A percentile compares a stretch with the other conserved stretches of the same genome.
phyloP scores from a whole-genome alignment of 2,329 filamentous ascomycete species.

The Coniochaeta prunicola region DNA sequence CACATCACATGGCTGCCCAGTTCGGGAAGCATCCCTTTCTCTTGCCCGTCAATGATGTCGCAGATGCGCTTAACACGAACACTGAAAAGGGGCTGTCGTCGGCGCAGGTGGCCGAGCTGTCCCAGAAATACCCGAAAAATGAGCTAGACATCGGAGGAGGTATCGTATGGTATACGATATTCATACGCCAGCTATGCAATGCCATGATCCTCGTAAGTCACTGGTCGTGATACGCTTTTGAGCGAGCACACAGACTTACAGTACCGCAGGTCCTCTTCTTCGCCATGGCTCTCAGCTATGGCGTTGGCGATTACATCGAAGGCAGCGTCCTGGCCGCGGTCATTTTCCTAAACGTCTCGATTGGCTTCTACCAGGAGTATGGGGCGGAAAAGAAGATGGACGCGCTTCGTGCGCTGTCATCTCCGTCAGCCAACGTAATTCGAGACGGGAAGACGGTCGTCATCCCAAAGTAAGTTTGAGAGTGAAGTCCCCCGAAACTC shows the following conservation, averaged over 20 bases:
- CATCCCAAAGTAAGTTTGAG: slow-evolving; percentile 44
- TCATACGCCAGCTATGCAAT: slow-evolving; percentile 67
- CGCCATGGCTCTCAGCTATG: slow-evolving; percentile 66
- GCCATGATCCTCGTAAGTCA: slow-evolving; percentile 64
- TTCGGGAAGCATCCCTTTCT: slow-evolving; percentile 53
- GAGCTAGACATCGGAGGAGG: slow-evolving; percentile 62
- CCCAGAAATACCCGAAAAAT: slow-evolving; percentile 57
- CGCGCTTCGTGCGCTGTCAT: slow-evolving; percentile 51
- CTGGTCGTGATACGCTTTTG: slow-evolving; percentile 9
- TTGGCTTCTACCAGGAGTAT: slow-evolving; percentile 60
- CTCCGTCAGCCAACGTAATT: slow-evolving; percentile 55
- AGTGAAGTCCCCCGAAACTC: background rate
- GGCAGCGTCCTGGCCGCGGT: slow-evolving; percentile 25
- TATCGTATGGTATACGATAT: slow-evolving; percentile 64
- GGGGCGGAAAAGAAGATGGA: slow-evolving; percentile 62
- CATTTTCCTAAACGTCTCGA: slow-evolving; percentile 56
- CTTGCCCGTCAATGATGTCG: slow-evolving; percentile 55
- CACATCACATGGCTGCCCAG: slow-evolving; percentile 31
- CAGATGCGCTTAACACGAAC: slow-evolving; percentile 53
- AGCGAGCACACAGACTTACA: slow-evolving; percentile 18
- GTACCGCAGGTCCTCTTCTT: slow-evolving; percentile 60
- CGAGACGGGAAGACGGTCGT: slow-evolving; percentile 51
- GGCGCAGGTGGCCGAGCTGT: slow-evolving; percentile 49
- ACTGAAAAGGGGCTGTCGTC: slow-evolving; percentile 60
- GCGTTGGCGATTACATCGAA: slow-evolving; percentile 42